Base-by-base conservation (phyloP, 2,329 filamentous ascomycete species). In the Cercospora beticola region DNA sequence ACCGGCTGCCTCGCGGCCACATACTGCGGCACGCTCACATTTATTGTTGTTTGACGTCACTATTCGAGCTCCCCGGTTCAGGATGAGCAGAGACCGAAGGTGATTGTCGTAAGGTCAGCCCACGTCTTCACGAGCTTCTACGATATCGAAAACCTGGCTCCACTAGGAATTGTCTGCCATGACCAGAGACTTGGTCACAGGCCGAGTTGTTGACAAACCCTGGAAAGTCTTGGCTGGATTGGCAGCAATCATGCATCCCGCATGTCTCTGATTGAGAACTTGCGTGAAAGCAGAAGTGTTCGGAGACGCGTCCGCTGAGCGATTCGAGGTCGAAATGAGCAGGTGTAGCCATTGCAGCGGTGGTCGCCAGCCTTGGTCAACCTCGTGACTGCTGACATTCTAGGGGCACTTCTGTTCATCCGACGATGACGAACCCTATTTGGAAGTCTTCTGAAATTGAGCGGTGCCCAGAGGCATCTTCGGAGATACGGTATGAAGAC, bases 41-140 rank as follows among this genome's bases (percentile, higher is more conserved):
- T 57, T 30, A 57, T 57, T 57, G 54, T 57, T 31, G 54, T 31
- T 57, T 57, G 54, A 57, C 54, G 54, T 57, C 54, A 57, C 54
- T 16, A 31, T 18, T 28, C 16, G 54, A 31, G 14, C 52, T 23
- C 54, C 54, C 31, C 54, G 54, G 54, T 31, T 57, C 21, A 12
- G n/a, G 23, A 26, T 12, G n/a, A 49, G 46, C 8, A 49, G 46
- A 49, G 46, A 21, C 21, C 46, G 46, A 7, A 7, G 5, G 14
- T n/a, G 33, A 40, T 40, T n/a, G 5, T 40, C 33, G 33, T 40
- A 16, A 40, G 33, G 33, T 40, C 33, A 40, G 14, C 14, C 33
- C 33, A 40, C 14, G 33, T 40, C 33, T n/a, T n/a, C 14, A 5
- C 33, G 0, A 40, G 33, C 33, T 40, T n/a, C 33, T 40, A 7